These are phyloP conservation scores for Agastache rugosa DNA, from an alignment of 257 asterid species.

Conservation along the genomic window DNA sequence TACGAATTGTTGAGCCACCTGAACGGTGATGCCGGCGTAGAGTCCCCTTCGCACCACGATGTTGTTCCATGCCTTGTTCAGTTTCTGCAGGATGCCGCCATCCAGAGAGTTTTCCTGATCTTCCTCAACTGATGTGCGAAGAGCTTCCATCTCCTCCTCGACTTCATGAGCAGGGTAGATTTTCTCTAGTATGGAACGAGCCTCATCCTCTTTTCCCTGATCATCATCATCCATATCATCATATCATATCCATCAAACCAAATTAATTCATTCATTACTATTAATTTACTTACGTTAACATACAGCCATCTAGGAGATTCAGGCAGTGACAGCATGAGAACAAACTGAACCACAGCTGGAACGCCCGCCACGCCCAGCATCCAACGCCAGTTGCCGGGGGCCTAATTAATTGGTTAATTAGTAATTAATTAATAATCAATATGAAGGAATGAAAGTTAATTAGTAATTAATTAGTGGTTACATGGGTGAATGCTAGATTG, in stretches of 20 bases:
- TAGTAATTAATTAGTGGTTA: slow-evolving; percentile 18
- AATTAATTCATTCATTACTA: too few species aligned
- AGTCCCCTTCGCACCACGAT: slow-evolving; percentile 40
- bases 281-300: slow-evolving; percentile 25
- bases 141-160: slow-evolving; percentile 42
- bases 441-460: too few species aligned
- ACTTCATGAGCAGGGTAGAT: slow-evolving; percentile 52
- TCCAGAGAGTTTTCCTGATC: slow-evolving; percentile 31
- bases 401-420: too few species aligned
- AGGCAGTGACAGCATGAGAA: slow-evolving; percentile 52
- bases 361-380: slow-evolving; percentile 54
- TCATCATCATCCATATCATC: too few species aligned
- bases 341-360: slow-evolving; percentile 50
- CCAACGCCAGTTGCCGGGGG: slow-evolving; percentile 55
- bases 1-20: slow-evolving; percentile 47
- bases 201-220: slow-evolving; percentile 41
- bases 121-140: slow-evolving; percentile 33
- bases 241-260: too few species aligned
- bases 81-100: not conserved
- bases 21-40: slow-evolving; percentile 40
- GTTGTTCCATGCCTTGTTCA: slow-evolving; percentile 17
- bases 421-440: too few species aligned
- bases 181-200: slow-evolving; percentile 43
- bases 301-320: slow-evolving; percentile 64
- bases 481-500: slow-evolving; percentile 62